These are phyloP conservation scores for Aspergillus biplanus DNA, from an alignment of 495 filamentous ascomycete species.

Conservation along the genomic window DNA sequence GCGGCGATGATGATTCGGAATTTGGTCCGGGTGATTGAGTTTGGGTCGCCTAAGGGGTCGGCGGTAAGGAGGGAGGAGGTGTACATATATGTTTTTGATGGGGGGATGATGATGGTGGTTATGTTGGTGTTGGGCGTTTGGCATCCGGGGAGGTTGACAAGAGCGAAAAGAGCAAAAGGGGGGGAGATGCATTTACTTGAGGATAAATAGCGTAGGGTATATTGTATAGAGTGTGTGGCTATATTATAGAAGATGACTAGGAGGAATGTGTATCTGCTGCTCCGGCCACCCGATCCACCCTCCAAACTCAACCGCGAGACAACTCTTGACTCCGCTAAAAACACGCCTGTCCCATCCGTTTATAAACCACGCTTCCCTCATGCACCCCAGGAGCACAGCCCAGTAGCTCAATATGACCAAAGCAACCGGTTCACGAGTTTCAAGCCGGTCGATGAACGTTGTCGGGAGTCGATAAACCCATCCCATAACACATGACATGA, in stretches of 20 bases:
- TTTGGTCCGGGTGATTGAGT: conserved; percentile 48
- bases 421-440: conserved; percentile 39
- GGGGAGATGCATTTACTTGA: not conserved
- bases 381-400: conserved; percentile 42
- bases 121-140: conserved; percentile 31
- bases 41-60: conserved; percentile 27
- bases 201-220: conserved; percentile 1
- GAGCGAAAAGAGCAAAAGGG: not conserved
- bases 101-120: conserved; percentile 34
- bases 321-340: conserved; percentile 32
- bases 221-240: no score
- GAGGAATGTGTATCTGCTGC: no score
- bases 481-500: conserved; percentile 38
- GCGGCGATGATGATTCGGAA: conserved; percentile 43
- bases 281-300: conserved; percentile 40
- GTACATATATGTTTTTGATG: conserved; percentile 48
- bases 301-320: conserved; percentile 28
- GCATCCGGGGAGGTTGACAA: conserved; percentile 38
- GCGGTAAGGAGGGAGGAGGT: conserved; percentile 36
- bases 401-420: conserved; percentile 47
- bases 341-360: conserved; percentile 44
- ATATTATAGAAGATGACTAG: no score
- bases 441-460: conserved; percentile 34
- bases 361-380: conserved; percentile 43
- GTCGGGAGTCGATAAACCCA: conserved; percentile 43